Evolutionary conservation across 208 protist species (phyloP).

Genomic region (Leishmania turanica): DNA sequence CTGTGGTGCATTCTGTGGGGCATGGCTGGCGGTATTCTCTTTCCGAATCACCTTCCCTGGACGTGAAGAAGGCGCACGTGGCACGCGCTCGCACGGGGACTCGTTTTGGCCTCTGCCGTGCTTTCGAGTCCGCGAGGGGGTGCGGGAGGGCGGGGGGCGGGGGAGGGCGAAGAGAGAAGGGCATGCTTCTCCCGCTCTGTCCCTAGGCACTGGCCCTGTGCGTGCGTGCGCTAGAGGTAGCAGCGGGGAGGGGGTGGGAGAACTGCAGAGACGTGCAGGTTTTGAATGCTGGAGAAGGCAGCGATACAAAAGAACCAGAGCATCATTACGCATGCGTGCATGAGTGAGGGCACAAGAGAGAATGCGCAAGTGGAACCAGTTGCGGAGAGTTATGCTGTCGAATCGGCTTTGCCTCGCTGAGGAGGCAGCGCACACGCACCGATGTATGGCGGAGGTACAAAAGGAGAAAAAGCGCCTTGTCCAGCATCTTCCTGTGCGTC

Average conservation of each 20-base stretch:
- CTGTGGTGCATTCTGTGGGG: conserved; percentile 57
- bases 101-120: neutral
- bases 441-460: neutral
- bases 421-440: neutral
- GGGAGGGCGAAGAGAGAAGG: neutral
- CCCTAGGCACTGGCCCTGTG: too few relatives aligned
- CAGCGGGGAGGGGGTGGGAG: too few relatives aligned
- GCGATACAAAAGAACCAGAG: too few relatives aligned
- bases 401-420: neutral
- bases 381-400: neutral
- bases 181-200: neutral
- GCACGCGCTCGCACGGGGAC: neutral
- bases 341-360: neutral
- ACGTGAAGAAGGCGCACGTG: conserved; percentile 39
- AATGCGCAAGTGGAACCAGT: neutral
- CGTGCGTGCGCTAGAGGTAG: too few relatives aligned
- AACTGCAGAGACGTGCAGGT: too few relatives aligned
- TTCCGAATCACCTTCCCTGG: conserved; percentile 81
- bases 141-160: too few relatives aligned
- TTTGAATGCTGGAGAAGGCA: too few relatives aligned
- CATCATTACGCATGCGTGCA: neutral
- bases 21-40: conserved; percentile 58
- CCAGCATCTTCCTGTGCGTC: neutral
- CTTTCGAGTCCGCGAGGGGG: neutral
- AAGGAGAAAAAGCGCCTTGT: neutral